These are phyloP conservation scores for Acmispon strigosus DNA, from an alignment of 306 rosid genomes.

Conservation along the genomic window DNA sequence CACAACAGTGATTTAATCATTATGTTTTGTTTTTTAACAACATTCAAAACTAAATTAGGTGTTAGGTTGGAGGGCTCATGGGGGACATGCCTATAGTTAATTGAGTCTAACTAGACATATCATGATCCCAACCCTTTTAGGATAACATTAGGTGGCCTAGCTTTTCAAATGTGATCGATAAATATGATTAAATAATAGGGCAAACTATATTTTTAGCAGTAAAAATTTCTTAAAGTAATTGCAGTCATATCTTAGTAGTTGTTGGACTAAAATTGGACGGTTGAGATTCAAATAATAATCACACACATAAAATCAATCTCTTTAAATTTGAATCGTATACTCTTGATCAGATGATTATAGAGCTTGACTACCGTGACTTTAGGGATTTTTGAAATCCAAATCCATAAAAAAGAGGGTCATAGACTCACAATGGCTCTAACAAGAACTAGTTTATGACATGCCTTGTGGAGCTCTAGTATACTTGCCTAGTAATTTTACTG, in stretches of 20 bases:
- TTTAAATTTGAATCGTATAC: no score
- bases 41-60: slow-evolving; percentile 22
- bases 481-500: slow-evolving; percentile 14
- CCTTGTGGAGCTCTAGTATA: slow-evolving; percentile 21
- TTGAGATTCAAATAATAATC: no score
- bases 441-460: background rate
- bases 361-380: no score
- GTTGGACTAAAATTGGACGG: no score
- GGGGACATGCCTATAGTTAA: slow-evolving; percentile 51
- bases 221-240: no score
- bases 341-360: no score
- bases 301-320: no score
- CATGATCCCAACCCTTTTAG: slow-evolving; percentile 38
- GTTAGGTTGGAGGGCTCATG: slow-evolving; percentile 30
- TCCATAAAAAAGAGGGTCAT: no score
- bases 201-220: no score
- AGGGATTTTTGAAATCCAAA: no score
- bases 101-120: slow-evolving; percentile 39
- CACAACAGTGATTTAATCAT: slow-evolving; percentile 37
- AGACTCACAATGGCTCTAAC: no score
- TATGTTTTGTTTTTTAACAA: slow-evolving; percentile 42
- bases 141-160: slow-evolving; percentile 37
- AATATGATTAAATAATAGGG: background rate
- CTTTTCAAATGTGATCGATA: slow-evolving; percentile 19
- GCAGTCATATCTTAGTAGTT: no score